These are phyloP conservation scores for Paradendryphiella salina DNA, from an alignment of 2,329 filamentous ascomycete genomes.

Conservation along the genomic window DNA sequence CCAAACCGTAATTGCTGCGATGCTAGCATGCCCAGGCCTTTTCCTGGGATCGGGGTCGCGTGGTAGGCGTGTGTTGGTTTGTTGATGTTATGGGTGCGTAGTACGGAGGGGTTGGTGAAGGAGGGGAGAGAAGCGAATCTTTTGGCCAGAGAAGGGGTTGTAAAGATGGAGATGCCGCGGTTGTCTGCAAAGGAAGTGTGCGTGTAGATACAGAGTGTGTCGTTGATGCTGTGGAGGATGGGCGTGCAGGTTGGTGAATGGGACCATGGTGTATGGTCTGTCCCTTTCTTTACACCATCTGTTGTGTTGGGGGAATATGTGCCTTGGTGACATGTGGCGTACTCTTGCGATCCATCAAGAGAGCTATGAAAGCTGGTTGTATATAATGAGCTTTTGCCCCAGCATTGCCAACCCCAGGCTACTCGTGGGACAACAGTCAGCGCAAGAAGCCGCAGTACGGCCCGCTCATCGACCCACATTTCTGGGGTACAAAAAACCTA, in stretches of 20 bases:
- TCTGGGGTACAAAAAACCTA: not conserved
- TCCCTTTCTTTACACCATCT: not conserved
- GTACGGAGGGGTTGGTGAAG: slow-evolving; percentile 22
- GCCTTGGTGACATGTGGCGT: not conserved
- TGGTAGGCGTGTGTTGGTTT: slow-evolving; percentile 22
- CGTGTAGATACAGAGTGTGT: slow-evolving; percentile 41
- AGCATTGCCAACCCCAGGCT: slow-evolving; percentile 29
- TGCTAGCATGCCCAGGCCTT: slow-evolving; percentile 41
- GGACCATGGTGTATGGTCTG: slow-evolving; percentile 28
- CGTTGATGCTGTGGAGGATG: slow-evolving; percentile 23
- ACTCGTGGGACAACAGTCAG: not conserved
- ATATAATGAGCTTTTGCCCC: slow-evolving; percentile 26
- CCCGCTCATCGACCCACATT: not conserved
- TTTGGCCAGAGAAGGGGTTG: slow-evolving; percentile 34
- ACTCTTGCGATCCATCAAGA: slow-evolving; percentile 13
- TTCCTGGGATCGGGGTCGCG: slow-evolving; percentile 29
- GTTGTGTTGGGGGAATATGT: not conserved
- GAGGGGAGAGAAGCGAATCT: slow-evolving; percentile 29
- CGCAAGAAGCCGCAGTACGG: not conserved
- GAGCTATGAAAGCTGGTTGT: slow-evolving; percentile 19
- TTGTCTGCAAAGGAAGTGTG: slow-evolving; percentile 30
- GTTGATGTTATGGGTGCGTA: slow-evolving; percentile 25
- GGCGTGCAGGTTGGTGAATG: slow-evolving; percentile 34
- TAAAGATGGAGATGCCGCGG: slow-evolving; percentile 43
- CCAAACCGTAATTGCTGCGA: slow-evolving; percentile 23